These are phyloP conservation scores for Alternaria panax DNA, from an alignment of 2,329 filamentous ascomycete species.

Conservation along the genomic window DNA sequence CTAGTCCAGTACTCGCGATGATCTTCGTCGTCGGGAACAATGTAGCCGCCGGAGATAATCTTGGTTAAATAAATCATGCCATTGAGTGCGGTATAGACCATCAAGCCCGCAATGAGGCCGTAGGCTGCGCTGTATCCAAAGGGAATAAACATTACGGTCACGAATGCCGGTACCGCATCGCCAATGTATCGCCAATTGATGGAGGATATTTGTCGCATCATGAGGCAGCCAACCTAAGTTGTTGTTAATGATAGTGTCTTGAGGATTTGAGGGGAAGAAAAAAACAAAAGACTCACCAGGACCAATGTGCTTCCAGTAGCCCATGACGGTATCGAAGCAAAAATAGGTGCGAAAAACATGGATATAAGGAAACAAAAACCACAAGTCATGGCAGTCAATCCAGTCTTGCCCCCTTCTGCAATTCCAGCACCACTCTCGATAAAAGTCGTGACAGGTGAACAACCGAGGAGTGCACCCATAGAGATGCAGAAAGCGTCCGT, in stretches of 20 bases:
- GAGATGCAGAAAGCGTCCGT: constrained; percentile 84
- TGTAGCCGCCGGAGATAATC: constrained; percentile 68
- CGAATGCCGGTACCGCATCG: constrained; percentile 82
- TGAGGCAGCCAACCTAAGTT: constrained; percentile 70
- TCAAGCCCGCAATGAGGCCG: constrained; percentile 80
- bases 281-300: constrained; percentile 62
- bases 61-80: constrained; percentile 72
- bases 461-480: constrained; percentile 79
- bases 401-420: constrained; percentile 84
- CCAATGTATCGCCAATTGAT: constrained; percentile 91
- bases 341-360: constrained; percentile 89
- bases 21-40: constrained; percentile 77
- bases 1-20: constrained; percentile 83
- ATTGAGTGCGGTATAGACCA: constrained; percentile 79
- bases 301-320: constrained; percentile 85
- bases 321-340: constrained; percentile 88
- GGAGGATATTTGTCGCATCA: constrained; percentile 74
- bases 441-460: constrained; percentile 83
- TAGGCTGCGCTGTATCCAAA: constrained; percentile 90
- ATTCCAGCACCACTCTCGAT: constrained; percentile 89
- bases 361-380: constrained; percentile 87
- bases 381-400: constrained; percentile 78
- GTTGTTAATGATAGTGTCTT: constrained; percentile 22
- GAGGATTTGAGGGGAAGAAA: not conserved
- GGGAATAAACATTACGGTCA: constrained; percentile 84